phyloP scores from a whole-genome alignment of 371 early-diverging fungal species.

The Mucor indicus region DNA sequence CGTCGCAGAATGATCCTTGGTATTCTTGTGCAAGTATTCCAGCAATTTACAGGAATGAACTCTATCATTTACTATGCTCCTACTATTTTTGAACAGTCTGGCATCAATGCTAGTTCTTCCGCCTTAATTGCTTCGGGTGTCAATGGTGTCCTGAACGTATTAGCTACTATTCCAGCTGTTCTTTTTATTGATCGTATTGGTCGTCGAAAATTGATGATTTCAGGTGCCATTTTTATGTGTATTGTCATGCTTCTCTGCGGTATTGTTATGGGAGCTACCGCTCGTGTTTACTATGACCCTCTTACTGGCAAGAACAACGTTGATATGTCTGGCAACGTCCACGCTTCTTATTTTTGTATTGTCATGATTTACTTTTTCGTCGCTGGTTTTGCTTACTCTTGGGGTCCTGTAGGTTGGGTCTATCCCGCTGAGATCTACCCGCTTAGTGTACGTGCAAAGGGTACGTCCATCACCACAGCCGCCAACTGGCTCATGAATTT shows the following conservation, averaged over 20 bases:
- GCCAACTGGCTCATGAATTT: slow-evolving; percentile 67
- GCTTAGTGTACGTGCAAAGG: slow-evolving; percentile 44
- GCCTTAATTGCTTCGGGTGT: slow-evolving; percentile 69
- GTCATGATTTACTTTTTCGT: slow-evolving; percentile 51
- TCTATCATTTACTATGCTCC: slow-evolving; percentile 61
- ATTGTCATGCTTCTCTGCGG: slow-evolving; percentile 39
- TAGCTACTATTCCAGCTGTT: slow-evolving; percentile 73
- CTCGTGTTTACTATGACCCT: slow-evolving; percentile 1
- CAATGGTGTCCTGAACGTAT: slow-evolving; percentile 70
- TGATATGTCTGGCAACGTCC: slow-evolving; percentile 30
- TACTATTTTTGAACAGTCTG: slow-evolving; percentile 66
- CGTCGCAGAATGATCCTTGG: slow-evolving; percentile 66
- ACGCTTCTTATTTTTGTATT: slow-evolving; percentile 45
- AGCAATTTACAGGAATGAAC: slow-evolving; percentile 55
- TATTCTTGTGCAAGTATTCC: slow-evolving; percentile 67
- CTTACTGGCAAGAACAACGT: slow-evolving; percentile 15
- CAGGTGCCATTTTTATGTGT: slow-evolving; percentile 44
- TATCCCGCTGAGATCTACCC: slow-evolving; percentile 70
- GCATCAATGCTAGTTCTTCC: slow-evolving; percentile 47
- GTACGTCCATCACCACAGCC: slow-evolving; percentile 54
- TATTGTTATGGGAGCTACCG: slow-evolving; percentile 40
- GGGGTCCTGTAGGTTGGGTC: slow-evolving; percentile 54
- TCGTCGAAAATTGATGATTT: slow-evolving; percentile 41
- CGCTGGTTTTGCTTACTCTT: slow-evolving; percentile 48
- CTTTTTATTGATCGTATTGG: slow-evolving; percentile 51